Conservation (phyloP, 768 basidiomycete species). For the Hortiboletus flavorubellus region DNA sequence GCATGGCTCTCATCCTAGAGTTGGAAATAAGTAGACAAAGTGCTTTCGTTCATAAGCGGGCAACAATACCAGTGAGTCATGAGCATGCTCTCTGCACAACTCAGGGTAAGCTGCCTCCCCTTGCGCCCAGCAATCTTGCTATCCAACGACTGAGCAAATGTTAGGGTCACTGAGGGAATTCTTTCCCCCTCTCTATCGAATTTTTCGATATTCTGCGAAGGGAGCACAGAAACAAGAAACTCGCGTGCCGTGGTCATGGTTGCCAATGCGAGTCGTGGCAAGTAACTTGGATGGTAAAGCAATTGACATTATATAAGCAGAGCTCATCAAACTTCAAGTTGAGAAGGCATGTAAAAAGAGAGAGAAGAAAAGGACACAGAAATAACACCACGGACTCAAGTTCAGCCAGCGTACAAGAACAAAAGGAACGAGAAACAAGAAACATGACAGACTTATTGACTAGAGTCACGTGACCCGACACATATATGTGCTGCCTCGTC, state of each 20-base stretch:
- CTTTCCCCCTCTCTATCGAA: conserved; percentile 11
- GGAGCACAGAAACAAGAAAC: conserved; percentile 30
- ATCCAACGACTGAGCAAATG: conserved; percentile 85
- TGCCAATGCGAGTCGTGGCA: background rate
- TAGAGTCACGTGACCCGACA: background rate
- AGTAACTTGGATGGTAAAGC: too few species aligned
- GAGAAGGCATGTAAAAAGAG: background rate
- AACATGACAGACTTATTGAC: conserved; percentile 1
- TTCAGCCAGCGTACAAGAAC: background rate
- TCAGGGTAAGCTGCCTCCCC: conserved; percentile 75
- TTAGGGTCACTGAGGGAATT: conserved; percentile 69
- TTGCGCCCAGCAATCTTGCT: conserved; percentile 79
- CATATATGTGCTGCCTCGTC: background rate
- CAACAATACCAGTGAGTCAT: conserved; percentile 86
- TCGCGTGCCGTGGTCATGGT: conserved; percentile 16
- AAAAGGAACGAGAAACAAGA: background rate
- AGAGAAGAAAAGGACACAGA: background rate
- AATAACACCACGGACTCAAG: background rate
- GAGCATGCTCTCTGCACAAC: conserved; percentile 80
- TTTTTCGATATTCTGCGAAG: conserved; percentile 12
- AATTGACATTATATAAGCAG: background rate
- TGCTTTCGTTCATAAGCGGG: background rate
- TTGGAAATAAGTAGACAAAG: background rate
- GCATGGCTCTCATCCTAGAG: conserved; percentile 83
- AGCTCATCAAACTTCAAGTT: too few species aligned